Conservation (phyloP, 768 basidiomycete species). For the Russula griseocarnosa region DNA sequence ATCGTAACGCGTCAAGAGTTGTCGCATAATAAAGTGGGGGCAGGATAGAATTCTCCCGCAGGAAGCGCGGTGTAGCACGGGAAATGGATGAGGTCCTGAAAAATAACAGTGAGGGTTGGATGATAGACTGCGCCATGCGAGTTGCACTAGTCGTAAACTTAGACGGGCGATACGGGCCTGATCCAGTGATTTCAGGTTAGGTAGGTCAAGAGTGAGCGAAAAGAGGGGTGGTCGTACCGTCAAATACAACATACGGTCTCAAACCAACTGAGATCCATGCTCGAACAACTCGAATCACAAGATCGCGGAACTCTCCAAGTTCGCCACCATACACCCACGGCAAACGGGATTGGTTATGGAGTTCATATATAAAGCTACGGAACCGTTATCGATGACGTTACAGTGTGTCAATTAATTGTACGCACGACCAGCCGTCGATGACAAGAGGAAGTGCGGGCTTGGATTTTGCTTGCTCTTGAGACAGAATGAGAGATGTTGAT, state of each 20-base stretch:
- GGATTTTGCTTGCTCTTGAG: slow-evolving; percentile 14
- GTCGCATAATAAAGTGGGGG: slow-evolving; percentile 61
- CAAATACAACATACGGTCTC: slow-evolving; percentile 71
- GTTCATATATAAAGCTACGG: slow-evolving; percentile 67
- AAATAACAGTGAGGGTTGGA: slow-evolving; percentile 67
- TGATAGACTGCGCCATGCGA: slow-evolving; percentile 52
- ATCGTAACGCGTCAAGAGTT: slow-evolving; percentile 53
- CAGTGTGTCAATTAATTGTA: slow-evolving; percentile 29
- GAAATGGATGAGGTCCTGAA: slow-evolving; percentile 72
- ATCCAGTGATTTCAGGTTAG: neutral
- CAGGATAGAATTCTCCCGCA: slow-evolving; percentile 68
- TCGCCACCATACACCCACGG: slow-evolving; percentile 89
- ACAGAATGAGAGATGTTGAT: slow-evolving; percentile 38
- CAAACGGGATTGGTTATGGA: slow-evolving; percentile 55
- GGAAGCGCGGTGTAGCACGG: slow-evolving; percentile 59
- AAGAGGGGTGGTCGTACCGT: slow-evolving; percentile 49
- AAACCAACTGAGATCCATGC: slow-evolving; percentile 70
- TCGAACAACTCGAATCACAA: slow-evolving; percentile 49
- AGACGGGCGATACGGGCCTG: slow-evolving; percentile 66
- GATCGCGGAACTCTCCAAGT: slow-evolving; percentile 52
- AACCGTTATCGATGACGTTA: slow-evolving; percentile 13
- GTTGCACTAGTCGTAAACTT: slow-evolving; percentile 67
- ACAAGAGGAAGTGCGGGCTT: slow-evolving; percentile 47
- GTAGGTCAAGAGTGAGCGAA: neutral
- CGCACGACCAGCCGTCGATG: slow-evolving; percentile 87